Evolutionary conservation across 1,139 yeast species (phyloP).

Genomic region (Hyphopichia buzzinii): DNA sequence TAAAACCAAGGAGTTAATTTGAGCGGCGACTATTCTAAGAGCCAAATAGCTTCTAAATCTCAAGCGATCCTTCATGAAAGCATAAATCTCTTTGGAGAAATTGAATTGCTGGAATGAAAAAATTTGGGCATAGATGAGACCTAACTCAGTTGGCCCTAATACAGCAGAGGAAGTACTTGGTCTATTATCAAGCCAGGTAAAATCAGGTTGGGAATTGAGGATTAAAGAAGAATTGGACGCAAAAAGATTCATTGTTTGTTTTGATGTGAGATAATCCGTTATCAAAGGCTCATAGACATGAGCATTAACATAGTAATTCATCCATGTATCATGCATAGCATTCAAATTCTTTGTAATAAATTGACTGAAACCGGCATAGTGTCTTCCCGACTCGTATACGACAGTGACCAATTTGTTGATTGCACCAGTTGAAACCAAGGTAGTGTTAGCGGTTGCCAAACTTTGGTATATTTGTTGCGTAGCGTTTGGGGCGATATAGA

Average conservation of each 20-base stretch:
- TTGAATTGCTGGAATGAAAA: slow-evolving; percentile 35
- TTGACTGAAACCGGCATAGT: slow-evolving; percentile 40
- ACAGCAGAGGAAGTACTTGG: slow-evolving; percentile 21
- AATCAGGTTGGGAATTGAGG: slow-evolving; percentile 17
- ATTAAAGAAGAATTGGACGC: slow-evolving; percentile 14
- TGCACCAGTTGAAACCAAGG: slow-evolving; percentile 12
- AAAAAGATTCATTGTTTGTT: slow-evolving; percentile 14
- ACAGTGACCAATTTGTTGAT: slow-evolving; percentile 25
- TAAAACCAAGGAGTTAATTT: slow-evolving; percentile 48
- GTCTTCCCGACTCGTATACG: slow-evolving; percentile 55
- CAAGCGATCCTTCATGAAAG: slow-evolving; percentile 25
- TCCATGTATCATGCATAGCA: slow-evolving; percentile 26
- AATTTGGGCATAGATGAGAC: slow-evolving; percentile 31
- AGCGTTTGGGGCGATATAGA: slow-evolving; percentile 46
- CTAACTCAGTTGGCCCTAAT: slow-evolving; percentile 34
- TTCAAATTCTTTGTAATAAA: slow-evolving; percentile 39
- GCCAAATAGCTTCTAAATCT: slow-evolving; percentile 44
- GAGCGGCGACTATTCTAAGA: slow-evolving; percentile 49
- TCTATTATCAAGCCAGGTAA: slow-evolving; percentile 19
- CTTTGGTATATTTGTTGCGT: slow-evolving; percentile 36
- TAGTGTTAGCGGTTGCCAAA: slow-evolving; percentile 21
- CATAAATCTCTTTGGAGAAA: slow-evolving; percentile 22
- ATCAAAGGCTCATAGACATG: slow-evolving; percentile 23
- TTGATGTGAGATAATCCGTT: slow-evolving; percentile 8
- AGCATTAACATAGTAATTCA: slow-evolving; percentile 18